phyloP scores from a whole-genome alignment of 352 stramenopile genomes.

The Globisporangium nagaii region DNA sequence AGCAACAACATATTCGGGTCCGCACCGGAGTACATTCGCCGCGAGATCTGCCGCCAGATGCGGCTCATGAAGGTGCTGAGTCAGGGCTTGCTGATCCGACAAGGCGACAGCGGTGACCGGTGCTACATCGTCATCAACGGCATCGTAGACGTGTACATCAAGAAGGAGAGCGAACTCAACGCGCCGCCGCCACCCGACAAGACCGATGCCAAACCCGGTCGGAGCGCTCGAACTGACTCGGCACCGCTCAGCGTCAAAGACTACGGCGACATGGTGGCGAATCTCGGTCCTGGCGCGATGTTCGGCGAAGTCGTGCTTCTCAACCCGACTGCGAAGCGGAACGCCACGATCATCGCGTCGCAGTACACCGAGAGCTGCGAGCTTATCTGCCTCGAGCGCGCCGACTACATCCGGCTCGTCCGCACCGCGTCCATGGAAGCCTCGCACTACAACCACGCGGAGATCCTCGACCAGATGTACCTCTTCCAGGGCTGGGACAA shows the following conservation, averaged over 20 bases:
- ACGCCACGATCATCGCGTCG: constrained; percentile 66
- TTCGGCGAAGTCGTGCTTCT: constrained; percentile 72
- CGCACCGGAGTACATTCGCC: constrained; percentile 68
- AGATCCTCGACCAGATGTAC: constrained; percentile 72
- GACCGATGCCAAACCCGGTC: background rate
- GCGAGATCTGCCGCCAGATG: constrained; percentile 77
- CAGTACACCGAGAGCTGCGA: constrained; percentile 59
- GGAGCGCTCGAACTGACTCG: background rate
- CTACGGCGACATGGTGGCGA: constrained; percentile 55
- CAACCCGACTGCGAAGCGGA: constrained; percentile 55
- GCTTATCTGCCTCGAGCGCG: constrained; percentile 64
- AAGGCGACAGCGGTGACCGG: constrained; percentile 63
- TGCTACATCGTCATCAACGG: constrained; percentile 80
- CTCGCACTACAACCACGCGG: constrained; percentile 70
- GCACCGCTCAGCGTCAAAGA: constrained; percentile 15
- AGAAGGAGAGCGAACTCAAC: constrained; percentile 37
- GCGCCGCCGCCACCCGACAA: background rate
- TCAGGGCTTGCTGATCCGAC: constrained; percentile 53
- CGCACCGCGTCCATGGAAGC: constrained; percentile 74
- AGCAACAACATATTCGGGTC: constrained; percentile 81
- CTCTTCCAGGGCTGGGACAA: constrained; percentile 70
- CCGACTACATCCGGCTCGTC: constrained; percentile 68
- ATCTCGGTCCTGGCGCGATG: constrained; percentile 63
- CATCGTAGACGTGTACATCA: constrained; percentile 66
- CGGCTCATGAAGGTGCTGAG: constrained; percentile 52